These are phyloP conservation scores for Triticum urartu DNA, from an alignment of 176 grass and related monocot species.

Conservation along the genomic window DNA sequence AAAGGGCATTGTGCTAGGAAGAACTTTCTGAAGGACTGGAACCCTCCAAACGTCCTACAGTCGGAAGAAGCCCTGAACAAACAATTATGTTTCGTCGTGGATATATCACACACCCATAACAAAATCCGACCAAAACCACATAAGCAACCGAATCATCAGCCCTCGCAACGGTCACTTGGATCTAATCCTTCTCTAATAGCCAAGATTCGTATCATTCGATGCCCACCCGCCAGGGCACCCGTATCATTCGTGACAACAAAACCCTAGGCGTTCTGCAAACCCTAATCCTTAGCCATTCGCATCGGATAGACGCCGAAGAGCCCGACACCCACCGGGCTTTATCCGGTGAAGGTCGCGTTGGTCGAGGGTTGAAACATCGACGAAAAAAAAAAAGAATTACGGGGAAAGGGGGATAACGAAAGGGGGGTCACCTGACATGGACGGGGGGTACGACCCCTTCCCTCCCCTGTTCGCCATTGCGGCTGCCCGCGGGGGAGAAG, in stretches of 20 bases:
- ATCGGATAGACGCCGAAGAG: neutral
- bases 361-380: neutral
- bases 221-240: neutral
- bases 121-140: neutral
- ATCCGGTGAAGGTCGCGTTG: neutral
- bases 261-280: slow-evolving; percentile 12
- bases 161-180: neutral
- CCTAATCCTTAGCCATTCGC: neutral
- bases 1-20: neutral
- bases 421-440: neutral
- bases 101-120: neutral
- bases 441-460: neutral
- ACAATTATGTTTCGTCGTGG: neutral
- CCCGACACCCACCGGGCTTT: neutral
- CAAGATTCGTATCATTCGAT: neutral
- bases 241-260: neutral
- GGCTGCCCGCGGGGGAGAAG: neutral
- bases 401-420: neutral
- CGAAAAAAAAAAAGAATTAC: neutral
- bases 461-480: slow-evolving; percentile 1
- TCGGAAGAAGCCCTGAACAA: neutral
- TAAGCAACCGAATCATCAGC: neutral
- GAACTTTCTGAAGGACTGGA: neutral
- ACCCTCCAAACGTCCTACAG: neutral
- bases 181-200: neutral